phyloP scores from a whole-genome alignment of 2,329 filamentous ascomycete genomes.

The Chrysosporium queenslandicum region DNA sequence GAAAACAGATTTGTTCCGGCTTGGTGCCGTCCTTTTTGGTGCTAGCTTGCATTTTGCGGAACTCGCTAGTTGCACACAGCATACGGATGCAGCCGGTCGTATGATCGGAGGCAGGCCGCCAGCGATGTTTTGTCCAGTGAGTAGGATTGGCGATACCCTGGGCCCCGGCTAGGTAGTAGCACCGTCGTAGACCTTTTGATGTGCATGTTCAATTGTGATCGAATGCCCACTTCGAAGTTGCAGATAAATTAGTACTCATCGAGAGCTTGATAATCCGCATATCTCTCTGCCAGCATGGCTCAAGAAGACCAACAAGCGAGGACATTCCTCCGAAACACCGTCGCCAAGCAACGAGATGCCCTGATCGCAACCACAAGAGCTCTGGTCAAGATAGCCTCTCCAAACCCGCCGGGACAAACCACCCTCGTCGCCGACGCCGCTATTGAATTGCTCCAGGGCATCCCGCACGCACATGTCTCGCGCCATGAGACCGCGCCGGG shows the following conservation, averaged over 20 bases:
- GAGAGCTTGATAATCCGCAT: too few relatives aligned
- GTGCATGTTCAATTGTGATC: background rate
- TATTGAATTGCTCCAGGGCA: constrained; percentile 7
- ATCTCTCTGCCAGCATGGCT: background rate
- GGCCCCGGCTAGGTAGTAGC: too few relatives aligned
- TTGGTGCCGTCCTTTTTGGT: background rate
- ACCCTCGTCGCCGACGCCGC: constrained; percentile 8
- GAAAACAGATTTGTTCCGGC: background rate
- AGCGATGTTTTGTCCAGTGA: background rate
- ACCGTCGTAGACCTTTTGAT: background rate
- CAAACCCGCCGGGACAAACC: constrained; percentile 13
- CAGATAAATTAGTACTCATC: too few relatives aligned
- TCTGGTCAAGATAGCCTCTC: constrained; percentile 9
- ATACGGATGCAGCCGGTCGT: background rate
- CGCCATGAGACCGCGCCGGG: constrained; percentile 4
- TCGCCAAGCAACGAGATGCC: constrained; percentile 7
- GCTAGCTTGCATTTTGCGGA: background rate
- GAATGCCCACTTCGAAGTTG: background rate
- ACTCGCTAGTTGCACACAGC: background rate
- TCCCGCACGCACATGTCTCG: constrained; percentile 13
- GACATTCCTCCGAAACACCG: constrained; percentile 4
- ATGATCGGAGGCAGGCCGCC: background rate
- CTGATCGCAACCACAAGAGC: constrained; percentile 4
- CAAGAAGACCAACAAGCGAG: constrained; percentile 3
- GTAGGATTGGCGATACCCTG: background rate